Percentiles rank a stretch among this genome's conserved stretches.
phyloP scores from a whole-genome alignment of 768 basidiomycete species.

The Macrolepiota dolichaula region DNA sequence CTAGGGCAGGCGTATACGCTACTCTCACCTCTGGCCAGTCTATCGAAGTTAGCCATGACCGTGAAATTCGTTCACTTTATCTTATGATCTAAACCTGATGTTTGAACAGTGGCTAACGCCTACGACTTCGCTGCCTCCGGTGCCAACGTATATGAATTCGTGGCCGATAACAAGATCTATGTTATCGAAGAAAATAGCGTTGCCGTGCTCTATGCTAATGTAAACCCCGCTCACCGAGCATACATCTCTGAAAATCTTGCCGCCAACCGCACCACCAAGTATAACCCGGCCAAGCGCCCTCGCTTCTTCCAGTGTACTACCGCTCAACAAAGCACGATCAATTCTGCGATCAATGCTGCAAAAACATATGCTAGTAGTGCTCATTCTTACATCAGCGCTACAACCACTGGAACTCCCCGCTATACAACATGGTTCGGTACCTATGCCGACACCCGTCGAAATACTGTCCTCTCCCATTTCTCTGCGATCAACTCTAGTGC shows the following conservation, averaged over 20 bases:
- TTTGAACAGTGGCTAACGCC: slow-evolving; percentile 33
- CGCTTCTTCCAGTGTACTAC: slow-evolving; percentile 36
- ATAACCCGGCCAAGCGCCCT: slow-evolving; percentile 24
- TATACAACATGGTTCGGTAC: slow-evolving; percentile 51
- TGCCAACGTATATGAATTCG: slow-evolving; percentile 36
- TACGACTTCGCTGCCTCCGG: slow-evolving; percentile 45
- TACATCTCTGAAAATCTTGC: slow-evolving; percentile 28
- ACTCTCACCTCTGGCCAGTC: slow-evolving; percentile 36
- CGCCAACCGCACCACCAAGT: slow-evolving; percentile 9
- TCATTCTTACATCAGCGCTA: slow-evolving; percentile 26
- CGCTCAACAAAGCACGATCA: slow-evolving; percentile 30
- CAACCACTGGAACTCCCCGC: slow-evolving; percentile 33
- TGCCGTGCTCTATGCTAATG: slow-evolving; percentile 30
- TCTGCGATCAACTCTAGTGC: slow-evolving; percentile 28
- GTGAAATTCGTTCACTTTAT: slow-evolving; percentile 24
- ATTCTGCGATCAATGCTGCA: slow-evolving; percentile 34
- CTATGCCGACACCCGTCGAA: slow-evolving; percentile 33
- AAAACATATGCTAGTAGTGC: slow-evolving; percentile 35
- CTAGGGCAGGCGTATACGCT: slow-evolving; percentile 28
- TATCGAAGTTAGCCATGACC: slow-evolving; percentile 31
- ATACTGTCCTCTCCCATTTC: slow-evolving; percentile 36
- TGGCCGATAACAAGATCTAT: slow-evolving; percentile 38
- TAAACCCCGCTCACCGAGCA: slow-evolving; percentile 21
- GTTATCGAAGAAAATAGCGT: slow-evolving; percentile 29
- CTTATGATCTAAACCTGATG: neutral